Base-by-base conservation (phyloP, 306 rosid genomes). In the Ziziphus jujuba region DNA sequence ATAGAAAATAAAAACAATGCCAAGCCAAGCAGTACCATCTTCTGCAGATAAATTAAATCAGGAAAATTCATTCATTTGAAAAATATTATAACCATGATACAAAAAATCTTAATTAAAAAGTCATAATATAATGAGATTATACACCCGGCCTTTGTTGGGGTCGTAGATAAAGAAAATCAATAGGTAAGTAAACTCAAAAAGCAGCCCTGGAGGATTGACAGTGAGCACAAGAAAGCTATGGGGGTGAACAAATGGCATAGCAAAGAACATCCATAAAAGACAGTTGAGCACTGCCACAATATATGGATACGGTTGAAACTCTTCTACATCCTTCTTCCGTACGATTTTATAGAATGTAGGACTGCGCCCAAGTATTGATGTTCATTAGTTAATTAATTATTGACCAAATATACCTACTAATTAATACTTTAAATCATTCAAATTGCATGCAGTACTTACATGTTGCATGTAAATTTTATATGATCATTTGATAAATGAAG, bases 181-280 rank as follows among this genome's bases (percentile, higher is more conserved):
- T 17, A 92, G 64, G 43, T 92, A 92, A 34, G 73, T 9, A 10
- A 87, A 51, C 81, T 85, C 91, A 0, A 92, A 20, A 0, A 35
- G 67, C 16, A 92, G 87, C 0, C 98, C 96, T 67, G 81, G 55
- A 8, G 62, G 22, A 40, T 92, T 92, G 19, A 89, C 87, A 28
- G 92, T 85, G 45, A 81, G 51, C 0, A 89, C 92, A 17, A 92
- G 81, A 59, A 75, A 3, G 50, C 90, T 92, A 16, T 92, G 17
- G 0, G 92, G 90, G 38, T 85, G 88, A 40, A 92, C 84, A 53
- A 89, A 81, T 3, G 97, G 96, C 78, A 89, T 6, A 12, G 95
- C 98, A 53, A 87, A 92, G 34, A 85, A 77, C 2, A 82, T 61
- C 96, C 96, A 92, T 10, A 79, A 81, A 7, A 90, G 55, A 74